phyloP scores from a whole-genome alignment of 164 flowering plant species.

The Magnolia changhungtana region DNA sequence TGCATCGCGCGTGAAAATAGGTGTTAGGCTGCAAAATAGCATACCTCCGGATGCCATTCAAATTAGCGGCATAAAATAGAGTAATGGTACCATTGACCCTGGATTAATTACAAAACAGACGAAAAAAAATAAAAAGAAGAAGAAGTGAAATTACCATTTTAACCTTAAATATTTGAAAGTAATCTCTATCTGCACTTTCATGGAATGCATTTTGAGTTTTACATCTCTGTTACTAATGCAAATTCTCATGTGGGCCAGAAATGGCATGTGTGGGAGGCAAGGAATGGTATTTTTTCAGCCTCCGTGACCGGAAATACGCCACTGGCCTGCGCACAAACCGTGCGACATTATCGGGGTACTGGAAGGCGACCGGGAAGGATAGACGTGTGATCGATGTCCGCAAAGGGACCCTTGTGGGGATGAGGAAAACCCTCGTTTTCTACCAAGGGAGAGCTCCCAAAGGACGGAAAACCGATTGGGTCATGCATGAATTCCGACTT shows the following conservation, averaged over 20 bases:
- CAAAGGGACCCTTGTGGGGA: conserved; percentile 55
- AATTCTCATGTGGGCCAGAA: conserved; percentile 23
- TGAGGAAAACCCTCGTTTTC: conserved; percentile 82
- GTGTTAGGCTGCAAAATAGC: too few species aligned
- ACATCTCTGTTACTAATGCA: too few species aligned
- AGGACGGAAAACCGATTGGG: conserved; percentile 73
- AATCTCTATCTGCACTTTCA: not conserved
- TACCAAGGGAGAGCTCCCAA: conserved; percentile 78
- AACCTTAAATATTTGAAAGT: not conserved
- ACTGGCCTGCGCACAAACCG: conserved; percentile 70
- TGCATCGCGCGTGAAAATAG: too few species aligned
- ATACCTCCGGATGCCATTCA: too few species aligned
- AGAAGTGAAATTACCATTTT: not conserved
- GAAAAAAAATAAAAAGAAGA: not conserved
- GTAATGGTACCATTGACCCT: too few species aligned
- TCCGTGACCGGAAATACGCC: conserved; percentile 66
- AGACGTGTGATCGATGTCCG: conserved; percentile 28
- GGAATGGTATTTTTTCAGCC: conserved; percentile 77
- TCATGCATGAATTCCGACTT: conserved; percentile 81
- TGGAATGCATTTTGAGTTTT: not conserved
- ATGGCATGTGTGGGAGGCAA: conserved; percentile 68
- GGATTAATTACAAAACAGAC: too few species aligned
- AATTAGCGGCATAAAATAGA: too few species aligned
- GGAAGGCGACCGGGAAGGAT: conserved; percentile 91
- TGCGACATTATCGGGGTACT: conserved; percentile 68